A percentile compares a stretch with the other conserved stretches of the same genome.
Evolutionary conservation across 164 flowering plant species (phyloP).

Genomic region (Vitis riparia): DNA sequence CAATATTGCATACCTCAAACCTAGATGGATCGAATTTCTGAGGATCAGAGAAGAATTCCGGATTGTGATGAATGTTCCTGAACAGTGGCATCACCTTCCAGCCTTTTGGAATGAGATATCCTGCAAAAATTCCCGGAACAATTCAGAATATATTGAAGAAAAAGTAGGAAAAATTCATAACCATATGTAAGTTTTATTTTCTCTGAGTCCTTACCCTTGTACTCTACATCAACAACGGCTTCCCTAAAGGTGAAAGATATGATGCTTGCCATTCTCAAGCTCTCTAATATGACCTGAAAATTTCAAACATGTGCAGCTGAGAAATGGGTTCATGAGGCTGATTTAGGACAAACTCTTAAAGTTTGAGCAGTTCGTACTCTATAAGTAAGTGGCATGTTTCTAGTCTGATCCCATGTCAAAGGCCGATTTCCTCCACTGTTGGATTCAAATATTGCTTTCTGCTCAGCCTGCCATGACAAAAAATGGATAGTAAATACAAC

Average conservation of each 20-base stretch:
- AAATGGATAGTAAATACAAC: not conserved
- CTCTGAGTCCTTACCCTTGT: constrained; percentile 30
- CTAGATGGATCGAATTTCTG: constrained; percentile 35
- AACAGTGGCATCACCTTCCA: constrained; percentile 74
- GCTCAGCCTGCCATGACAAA: constrained; percentile 36
- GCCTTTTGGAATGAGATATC: constrained; percentile 60
- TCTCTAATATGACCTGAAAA: constrained; percentile 46
- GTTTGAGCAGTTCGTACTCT: constrained; percentile 18
- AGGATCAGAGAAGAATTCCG: constrained; percentile 44
- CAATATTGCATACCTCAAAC: constrained; percentile 29
- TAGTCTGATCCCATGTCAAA: constrained; percentile 40
- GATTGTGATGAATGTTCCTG: constrained; percentile 62
- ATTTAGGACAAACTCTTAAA: not conserved
- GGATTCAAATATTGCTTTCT: constrained; percentile 26
- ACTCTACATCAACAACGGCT: constrained; percentile 44
- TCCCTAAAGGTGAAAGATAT: constrained; percentile 52
- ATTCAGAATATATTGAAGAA: not conserved
- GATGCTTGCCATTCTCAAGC: constrained; percentile 52
- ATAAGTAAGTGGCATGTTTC: constrained; percentile 41
- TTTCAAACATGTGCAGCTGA: not conserved
- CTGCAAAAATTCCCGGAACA: constrained; percentile 18
- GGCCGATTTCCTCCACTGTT: constrained; percentile 28
- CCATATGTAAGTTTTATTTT: no score
- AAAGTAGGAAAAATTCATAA: not conserved
- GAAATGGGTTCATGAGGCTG: not conserved